These are phyloP conservation scores for Fallopia convolvulus DNA, from an alignment of 148 eudicot genomes.

Conservation along the genomic window DNA sequence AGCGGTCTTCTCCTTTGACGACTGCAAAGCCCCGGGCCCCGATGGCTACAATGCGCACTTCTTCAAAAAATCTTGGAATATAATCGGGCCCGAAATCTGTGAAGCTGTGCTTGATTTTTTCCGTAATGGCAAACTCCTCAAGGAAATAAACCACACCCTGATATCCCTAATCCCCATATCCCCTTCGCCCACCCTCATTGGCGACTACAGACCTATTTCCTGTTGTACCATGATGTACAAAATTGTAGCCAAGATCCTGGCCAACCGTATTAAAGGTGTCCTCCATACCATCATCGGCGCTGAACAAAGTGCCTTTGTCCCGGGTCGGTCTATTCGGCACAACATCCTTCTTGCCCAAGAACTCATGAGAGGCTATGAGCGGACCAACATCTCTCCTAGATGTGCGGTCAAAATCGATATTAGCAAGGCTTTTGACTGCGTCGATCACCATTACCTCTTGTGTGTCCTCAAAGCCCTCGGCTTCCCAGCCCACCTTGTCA, in stretches of 20 bases:
- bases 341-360: not conserved
- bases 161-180: too few relatives aligned
- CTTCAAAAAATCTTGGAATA: not conserved
- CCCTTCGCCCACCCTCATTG: not conserved
- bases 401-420: not conserved
- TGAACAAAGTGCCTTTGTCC: not conserved
- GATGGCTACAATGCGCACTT: not conserved
- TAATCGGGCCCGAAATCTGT: not conserved
- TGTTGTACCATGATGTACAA: not conserved
- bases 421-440: not conserved
- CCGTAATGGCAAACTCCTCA: not conserved
- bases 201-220: not conserved
- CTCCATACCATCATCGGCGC: not conserved
- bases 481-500: not conserved
- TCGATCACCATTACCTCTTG: not conserved
- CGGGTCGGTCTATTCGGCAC: not conserved
- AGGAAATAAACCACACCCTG: not conserved
- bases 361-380: not conserved
- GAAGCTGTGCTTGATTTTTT: not conserved
- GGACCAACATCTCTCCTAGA: not conserved
- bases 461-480: not conserved
- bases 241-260: not conserved
- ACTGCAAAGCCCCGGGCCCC: too few relatives aligned
- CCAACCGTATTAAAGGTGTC: too few relatives aligned
- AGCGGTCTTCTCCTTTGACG: too few relatives aligned